These are phyloP conservation scores for Globisporangium parvum DNA, from an alignment of 352 stramenopile species.

Conservation along the genomic window DNA sequence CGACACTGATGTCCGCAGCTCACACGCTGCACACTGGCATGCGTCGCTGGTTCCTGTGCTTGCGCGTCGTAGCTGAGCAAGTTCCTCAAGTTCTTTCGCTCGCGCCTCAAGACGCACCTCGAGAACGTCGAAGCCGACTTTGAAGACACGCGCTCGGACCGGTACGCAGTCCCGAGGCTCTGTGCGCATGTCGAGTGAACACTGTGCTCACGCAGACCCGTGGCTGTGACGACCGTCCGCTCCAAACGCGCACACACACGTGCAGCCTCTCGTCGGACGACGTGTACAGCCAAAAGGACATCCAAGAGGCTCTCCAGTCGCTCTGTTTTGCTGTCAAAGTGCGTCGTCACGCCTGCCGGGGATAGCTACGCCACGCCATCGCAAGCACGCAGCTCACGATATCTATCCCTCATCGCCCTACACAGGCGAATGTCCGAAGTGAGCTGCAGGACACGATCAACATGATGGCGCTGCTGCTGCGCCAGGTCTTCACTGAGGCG, in stretches of 20 bases:
- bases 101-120: constrained; percentile 63
- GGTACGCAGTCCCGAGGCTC: constrained; percentile 14
- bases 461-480: constrained; percentile 82
- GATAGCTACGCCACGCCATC: too few relatives aligned
- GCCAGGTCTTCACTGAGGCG: constrained; percentile 69
- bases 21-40: background rate
- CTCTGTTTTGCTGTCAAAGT: constrained; percentile 81
- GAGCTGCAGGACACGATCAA: constrained; percentile 83
- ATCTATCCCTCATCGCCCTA: too few relatives aligned
- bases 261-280: constrained; percentile 64
- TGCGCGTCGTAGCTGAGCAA: constrained; percentile 39
- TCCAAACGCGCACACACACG: background rate
- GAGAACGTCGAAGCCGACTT: constrained; percentile 83
- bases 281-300: constrained; percentile 80
- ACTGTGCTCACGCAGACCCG: background rate
- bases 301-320: constrained; percentile 66
- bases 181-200: too few relatives aligned
- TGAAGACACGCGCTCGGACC: constrained; percentile 76
- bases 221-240: background rate
- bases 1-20: background rate
- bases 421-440: constrained; percentile 60
- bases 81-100: constrained; percentile 86
- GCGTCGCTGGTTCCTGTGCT: background rate
- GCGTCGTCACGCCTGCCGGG: background rate
- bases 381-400: too few relatives aligned